A percentile compares a stretch with the other conserved stretches of the same genome.
These are phyloP conservation scores for Schizonepeta tenuifolia DNA, from an alignment of 257 asterid species.

Conservation along the genomic window DNA sequence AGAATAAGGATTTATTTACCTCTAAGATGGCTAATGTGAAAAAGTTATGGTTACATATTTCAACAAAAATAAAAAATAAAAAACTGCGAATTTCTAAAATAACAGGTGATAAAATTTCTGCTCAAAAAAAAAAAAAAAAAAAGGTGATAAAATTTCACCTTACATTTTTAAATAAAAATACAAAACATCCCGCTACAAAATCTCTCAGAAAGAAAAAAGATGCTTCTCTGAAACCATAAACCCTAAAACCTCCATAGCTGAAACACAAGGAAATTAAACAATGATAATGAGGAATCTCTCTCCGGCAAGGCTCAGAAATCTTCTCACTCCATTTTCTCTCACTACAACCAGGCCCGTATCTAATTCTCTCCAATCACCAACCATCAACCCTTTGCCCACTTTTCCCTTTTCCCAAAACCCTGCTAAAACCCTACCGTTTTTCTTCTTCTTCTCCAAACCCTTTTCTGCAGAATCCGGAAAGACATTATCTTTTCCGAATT, in stretches of 20 bases:
- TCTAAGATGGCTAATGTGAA: too few species aligned
- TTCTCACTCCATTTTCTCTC: constrained; percentile 46
- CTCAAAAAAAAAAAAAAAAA: too few species aligned
- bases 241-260: constrained; percentile 35
- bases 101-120: too few species aligned
- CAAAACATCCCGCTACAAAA: too few species aligned
- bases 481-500: constrained; percentile 28
- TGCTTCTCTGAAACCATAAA: too few species aligned
- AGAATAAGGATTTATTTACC: too few species aligned
- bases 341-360: constrained; percentile 41
- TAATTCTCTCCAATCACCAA: constrained; percentile 23
- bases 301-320: constrained; percentile 55
- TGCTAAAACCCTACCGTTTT: constrained; percentile 50
- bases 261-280: background rate
- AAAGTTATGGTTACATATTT: too few species aligned
- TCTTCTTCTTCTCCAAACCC: constrained; percentile 43
- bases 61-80: too few species aligned
- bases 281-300: constrained; percentile 61
- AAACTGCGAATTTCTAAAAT: too few species aligned
- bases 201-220: too few species aligned
- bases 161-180: too few species aligned
- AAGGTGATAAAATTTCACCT: too few species aligned
- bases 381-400: constrained; percentile 29
- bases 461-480: constrained; percentile 49
- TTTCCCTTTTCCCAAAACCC: constrained; percentile 50